Base-by-base conservation (phyloP, 352 stramenopile species). In the Phytopythium oedochilum region DNA sequence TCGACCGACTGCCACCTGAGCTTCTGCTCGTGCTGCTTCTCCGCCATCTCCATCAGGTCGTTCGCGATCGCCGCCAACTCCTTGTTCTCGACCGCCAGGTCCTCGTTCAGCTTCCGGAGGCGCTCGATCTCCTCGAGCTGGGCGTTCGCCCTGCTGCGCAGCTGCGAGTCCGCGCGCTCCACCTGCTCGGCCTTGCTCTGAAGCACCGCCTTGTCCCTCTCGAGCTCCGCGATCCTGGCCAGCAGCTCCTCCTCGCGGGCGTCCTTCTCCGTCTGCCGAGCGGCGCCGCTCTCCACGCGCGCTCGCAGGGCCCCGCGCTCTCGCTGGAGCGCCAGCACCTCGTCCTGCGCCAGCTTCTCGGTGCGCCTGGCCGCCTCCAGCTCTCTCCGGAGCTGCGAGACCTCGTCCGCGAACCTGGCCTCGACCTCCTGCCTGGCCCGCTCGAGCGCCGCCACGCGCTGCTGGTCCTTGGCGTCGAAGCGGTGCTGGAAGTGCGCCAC, bases 131-230 rank as follows among this genome's bases (percentile, higher is more conserved):
- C 66, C 23, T 85, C 75, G 7, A 61, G 69, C n/a, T 76, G 64
- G 20, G 60, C 32, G 32, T 83, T 67, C 12, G 82, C 38, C 48
- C 71, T 75, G 36, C 60, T 74, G 17, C 80, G 75, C 42, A 90
- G 65, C 22, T 84, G 76, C 4, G 68, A 64, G 39, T 89, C 78
- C 0, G 68, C 75, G 48, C 80, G 79, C 43, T 91, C 72, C 17
- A 88, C 57, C 47, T 89, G 78, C 35, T 85, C 64, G 11, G 67
- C 62, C 55, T 86, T 88, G 61, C 71, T 83, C 36, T 66, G 56
- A 0, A 89, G 68, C 29, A 88, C 71, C 17, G 75, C 76, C 28
- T 89, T 92, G n/a, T 92, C 76, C 0, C 64, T 88, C 54, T 88
- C 73, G 9, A 90, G 55, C 56, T 73, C 57, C 9, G 59, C 38